Evolutionary conservation across 192 early-diverging fungal species (phyloP).

Genomic region (Podila clonocystis): DNA sequence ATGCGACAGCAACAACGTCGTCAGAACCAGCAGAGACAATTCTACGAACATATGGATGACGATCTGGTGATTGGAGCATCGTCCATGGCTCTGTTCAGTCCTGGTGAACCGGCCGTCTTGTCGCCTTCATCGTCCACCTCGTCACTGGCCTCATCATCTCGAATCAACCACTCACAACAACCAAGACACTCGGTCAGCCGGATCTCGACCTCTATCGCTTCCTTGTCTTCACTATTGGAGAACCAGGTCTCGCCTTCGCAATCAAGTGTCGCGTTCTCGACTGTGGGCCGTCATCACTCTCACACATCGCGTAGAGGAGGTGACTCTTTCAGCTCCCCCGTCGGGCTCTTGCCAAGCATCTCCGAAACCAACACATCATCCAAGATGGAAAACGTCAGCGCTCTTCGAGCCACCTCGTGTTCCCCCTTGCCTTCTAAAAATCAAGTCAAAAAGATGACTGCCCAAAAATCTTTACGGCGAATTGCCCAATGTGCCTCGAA

Average conservation of each 20-base stretch:
- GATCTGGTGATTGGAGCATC: conserved; percentile 35
- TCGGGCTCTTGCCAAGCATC: conserved; percentile 18
- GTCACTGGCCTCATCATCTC: not conserved
- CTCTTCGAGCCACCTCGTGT: not conserved
- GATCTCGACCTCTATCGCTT: not conserved
- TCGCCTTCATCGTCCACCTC: not conserved
- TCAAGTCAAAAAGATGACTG: conserved; percentile 6
- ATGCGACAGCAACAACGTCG: conserved; percentile 19
- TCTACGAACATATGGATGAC: conserved; percentile 10
- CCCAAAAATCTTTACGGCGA: conserved; percentile 39
- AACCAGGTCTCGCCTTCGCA: not conserved
- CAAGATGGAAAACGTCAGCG: too few relatives aligned
- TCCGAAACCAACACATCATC: conserved; percentile 11
- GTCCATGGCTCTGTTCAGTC: conserved; percentile 7
- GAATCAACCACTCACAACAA: too few relatives aligned
- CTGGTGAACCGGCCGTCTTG: conserved; percentile 10
- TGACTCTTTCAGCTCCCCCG: not conserved
- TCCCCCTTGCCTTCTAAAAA: not conserved
- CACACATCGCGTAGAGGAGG: not conserved
- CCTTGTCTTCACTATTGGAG: not conserved
- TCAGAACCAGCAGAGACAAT: conserved; percentile 17
- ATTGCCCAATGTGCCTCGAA: conserved; percentile 26
- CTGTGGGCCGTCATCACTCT: conserved; percentile 10
- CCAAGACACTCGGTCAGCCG: too few relatives aligned
- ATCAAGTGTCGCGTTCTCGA: conserved; percentile 34